These are phyloP conservation scores for Verticillium dahliae DNA, from an alignment of 2,329 filamentous ascomycete species.

Conservation along the genomic window DNA sequence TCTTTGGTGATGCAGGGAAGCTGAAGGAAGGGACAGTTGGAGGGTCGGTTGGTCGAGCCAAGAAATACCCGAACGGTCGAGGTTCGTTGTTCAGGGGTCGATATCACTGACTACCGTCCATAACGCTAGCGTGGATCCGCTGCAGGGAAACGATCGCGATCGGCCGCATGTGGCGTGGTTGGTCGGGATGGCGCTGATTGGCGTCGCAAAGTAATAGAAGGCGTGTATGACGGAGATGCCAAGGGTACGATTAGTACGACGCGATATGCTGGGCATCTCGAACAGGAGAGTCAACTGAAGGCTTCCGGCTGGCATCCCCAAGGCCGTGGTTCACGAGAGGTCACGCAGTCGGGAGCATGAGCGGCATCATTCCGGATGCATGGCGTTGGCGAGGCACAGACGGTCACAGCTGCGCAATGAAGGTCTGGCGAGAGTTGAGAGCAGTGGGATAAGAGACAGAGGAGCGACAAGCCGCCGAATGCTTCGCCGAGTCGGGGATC, in stretches of 20 bases:
- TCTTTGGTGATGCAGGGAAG: neutral
- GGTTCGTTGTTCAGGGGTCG: neutral
- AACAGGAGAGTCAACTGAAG: neutral
- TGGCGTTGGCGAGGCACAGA: neutral
- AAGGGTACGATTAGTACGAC: neutral
- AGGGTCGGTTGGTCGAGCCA: neutral
- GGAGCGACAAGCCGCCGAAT: conserved; percentile 1
- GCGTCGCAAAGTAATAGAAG: neutral
- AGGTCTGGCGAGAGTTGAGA: neutral
- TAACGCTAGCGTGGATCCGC: conserved; percentile 1
- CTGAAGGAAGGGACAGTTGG: neutral
- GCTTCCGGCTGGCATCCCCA: neutral
- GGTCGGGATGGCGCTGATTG: neutral
- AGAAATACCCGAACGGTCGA: neutral
- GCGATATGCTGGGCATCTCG: neutral
- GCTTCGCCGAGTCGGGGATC: neutral
- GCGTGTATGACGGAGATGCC: neutral
- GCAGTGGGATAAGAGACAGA: neutral
- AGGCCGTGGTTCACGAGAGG: neutral
- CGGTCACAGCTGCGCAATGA: neutral
- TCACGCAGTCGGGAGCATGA: neutral
- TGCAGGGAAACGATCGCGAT: neutral
- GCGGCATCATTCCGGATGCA: neutral
- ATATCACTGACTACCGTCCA: neutral
- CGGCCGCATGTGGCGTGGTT: neutral